Percentiles rank a stretch among this genome's conserved stretches.
Evolutionary conservation across 2,329 filamentous ascomycete species (phyloP).

Genomic region (Nemania sp.): DNA sequence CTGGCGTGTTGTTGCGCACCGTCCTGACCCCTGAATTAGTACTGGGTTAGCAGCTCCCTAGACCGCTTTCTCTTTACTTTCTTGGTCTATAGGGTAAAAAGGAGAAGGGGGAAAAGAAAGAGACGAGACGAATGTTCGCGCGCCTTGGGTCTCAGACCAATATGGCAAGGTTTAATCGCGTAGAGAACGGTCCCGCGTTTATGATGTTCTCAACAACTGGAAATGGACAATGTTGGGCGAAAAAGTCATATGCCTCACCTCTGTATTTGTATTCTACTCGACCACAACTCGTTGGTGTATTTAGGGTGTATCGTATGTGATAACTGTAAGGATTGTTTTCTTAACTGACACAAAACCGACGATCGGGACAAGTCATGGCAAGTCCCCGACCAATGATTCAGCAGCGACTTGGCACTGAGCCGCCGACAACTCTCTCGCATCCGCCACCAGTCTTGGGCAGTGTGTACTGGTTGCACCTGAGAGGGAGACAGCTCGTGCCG

Average conservation of each 20-base stretch:
- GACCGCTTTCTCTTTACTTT: neutral
- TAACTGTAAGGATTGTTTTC: neutral
- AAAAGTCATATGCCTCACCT: conserved; percentile 12
- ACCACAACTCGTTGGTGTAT: neutral
- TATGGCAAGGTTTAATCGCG: neutral
- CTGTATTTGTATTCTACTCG: neutral
- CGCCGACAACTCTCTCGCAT: conserved; percentile 2
- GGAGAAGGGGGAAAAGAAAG: neutral
- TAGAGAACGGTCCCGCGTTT: conserved; percentile 15
- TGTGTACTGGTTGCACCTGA: conserved; percentile 5
- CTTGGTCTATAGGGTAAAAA: neutral
- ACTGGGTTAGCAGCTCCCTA: conserved; percentile 11
- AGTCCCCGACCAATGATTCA: neutral
- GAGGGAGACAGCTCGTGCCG: conserved; percentile 1
- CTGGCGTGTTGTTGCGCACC: conserved; percentile 4
- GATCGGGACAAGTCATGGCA: conserved; percentile 1
- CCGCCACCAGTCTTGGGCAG: conserved; percentile 10
- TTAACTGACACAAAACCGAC: neutral
- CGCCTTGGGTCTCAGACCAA: neutral
- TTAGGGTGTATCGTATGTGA: conserved; percentile 1
- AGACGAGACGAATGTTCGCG: neutral
- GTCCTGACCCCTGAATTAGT: conserved; percentile 2
- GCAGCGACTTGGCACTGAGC: neutral
- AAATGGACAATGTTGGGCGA: neutral
- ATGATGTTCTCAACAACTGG: conserved; percentile 6